A percentile compares a stretch with the other conserved stretches of the same genome.
Conservation (phyloP, 2,329 filamentous ascomycete species). For the Alternaria brassicicola region DNA sequence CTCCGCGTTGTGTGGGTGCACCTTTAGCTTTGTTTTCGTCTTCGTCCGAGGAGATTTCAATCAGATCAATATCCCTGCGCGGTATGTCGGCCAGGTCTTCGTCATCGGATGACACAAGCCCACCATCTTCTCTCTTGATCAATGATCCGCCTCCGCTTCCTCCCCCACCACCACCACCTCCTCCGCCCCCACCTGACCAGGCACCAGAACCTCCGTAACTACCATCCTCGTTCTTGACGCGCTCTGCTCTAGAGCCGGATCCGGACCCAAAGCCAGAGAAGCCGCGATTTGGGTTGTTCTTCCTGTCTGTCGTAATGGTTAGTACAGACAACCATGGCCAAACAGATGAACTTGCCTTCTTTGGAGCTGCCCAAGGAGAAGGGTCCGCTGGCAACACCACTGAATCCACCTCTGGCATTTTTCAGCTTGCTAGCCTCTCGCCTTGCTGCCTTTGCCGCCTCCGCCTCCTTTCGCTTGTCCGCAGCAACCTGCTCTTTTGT, state of each 20-base stretch:
- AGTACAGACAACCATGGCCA: neutral
- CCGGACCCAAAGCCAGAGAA: slow-evolving; percentile 33
- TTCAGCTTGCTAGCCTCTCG: slow-evolving; percentile 35
- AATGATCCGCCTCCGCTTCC: slow-evolving; percentile 22
- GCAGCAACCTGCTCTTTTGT: slow-evolving; percentile 44
- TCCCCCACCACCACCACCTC: slow-evolving; percentile 13
- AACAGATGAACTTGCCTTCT: slow-evolving; percentile 28
- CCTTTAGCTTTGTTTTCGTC: slow-evolving; percentile 43
- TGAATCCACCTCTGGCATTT: slow-evolving; percentile 52
- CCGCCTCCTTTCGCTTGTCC: slow-evolving; percentile 30
- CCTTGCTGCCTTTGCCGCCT: slow-evolving; percentile 27
- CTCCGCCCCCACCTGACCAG: slow-evolving; percentile 23
- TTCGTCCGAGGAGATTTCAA: slow-evolving; percentile 63
- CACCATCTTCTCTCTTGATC: slow-evolving; percentile 45
- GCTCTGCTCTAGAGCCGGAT: slow-evolving; percentile 39
- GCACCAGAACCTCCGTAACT: slow-evolving; percentile 20
- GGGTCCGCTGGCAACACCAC: slow-evolving; percentile 50
- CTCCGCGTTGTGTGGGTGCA: slow-evolving; percentile 26
- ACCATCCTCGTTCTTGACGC: slow-evolving; percentile 44
- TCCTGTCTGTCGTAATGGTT: slow-evolving; percentile 29
- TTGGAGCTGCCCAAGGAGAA: slow-evolving; percentile 46
- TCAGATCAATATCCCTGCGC: slow-evolving; percentile 63
- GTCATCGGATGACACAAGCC: slow-evolving; percentile 56
- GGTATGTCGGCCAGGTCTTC: slow-evolving; percentile 55
- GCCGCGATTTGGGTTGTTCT: slow-evolving; percentile 23